Percentiles rank a stretch among this genome's conserved stretches.
Conservation (phyloP, 805 yeast species). For the Phaffomyces antillensis region DNA sequence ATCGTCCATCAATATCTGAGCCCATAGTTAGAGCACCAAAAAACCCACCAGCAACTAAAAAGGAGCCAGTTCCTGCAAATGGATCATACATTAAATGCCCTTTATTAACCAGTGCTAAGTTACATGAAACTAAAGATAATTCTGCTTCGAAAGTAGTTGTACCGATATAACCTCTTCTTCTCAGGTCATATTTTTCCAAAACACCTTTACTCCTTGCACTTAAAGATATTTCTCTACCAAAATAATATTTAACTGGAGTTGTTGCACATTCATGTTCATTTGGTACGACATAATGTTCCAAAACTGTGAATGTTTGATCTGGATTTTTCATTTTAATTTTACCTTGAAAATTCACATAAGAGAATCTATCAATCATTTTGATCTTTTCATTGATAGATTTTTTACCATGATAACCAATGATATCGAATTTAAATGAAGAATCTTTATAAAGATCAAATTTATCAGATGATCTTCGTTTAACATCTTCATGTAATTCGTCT, state of each 20-base stretch:
- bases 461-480: slow-evolving; percentile 24
- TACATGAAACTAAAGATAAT: slow-evolving; percentile 78
- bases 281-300: slow-evolving; percentile 64
- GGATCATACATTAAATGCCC: slow-evolving; percentile 83
- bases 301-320: slow-evolving; percentile 56
- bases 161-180: slow-evolving; percentile 80
- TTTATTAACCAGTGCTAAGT: slow-evolving; percentile 65
- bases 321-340: slow-evolving; percentile 74
- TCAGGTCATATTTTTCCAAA: slow-evolving; percentile 74
- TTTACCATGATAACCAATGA: slow-evolving; percentile 71
- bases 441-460: slow-evolving; percentile 28
- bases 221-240: slow-evolving; percentile 64
- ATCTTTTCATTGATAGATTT: slow-evolving; percentile 43
- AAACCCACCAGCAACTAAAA: slow-evolving; percentile 78
- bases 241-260: slow-evolving; percentile 52
- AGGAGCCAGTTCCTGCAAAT: slow-evolving; percentile 95
- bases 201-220: slow-evolving; percentile 58
- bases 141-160: slow-evolving; percentile 98
- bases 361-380: slow-evolving; percentile 62
- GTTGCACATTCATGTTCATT: slow-evolving; percentile 35
- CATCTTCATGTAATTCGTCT: slow-evolving; percentile 48
- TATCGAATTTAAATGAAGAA: slow-evolving; percentile 71
- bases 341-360: slow-evolving; percentile 67
- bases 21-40: slow-evolving; percentile 80
- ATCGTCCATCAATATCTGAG: slow-evolving; percentile 84